Evolutionary conservation across 306 rosid species (phyloP).

Genomic region (Dryas octopetala): DNA sequence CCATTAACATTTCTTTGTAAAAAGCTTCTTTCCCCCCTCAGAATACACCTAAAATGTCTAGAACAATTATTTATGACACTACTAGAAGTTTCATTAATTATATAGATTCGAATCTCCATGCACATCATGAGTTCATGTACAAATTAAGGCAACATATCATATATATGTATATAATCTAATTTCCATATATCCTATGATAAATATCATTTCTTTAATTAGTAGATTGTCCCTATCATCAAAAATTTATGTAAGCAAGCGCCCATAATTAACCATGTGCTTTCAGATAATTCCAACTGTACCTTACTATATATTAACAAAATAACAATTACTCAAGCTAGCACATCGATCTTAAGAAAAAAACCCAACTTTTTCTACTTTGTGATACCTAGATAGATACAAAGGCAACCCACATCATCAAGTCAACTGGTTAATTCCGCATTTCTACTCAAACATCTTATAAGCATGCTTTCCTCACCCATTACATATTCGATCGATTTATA

Average conservation of each 20-base stretch:
- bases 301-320: background rate
- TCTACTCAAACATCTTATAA: background rate
- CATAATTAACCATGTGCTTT: background rate
- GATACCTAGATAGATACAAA: background rate
- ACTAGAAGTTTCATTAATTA: too few species aligned
- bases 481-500: background rate
- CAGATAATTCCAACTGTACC: background rate
- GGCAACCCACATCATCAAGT: background rate
- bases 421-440: background rate
- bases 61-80: too few species aligned
- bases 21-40: too few species aligned
- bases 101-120: too few species aligned
- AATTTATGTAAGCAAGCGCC: background rate
- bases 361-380: background rate
- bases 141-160: too few species aligned
- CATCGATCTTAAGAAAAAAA: background rate
- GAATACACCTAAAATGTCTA: background rate
- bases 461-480: background rate
- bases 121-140: too few species aligned
- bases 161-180: background rate
- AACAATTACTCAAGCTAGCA: background rate
- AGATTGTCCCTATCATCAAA: too few species aligned
- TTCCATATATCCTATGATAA: too few species aligned
- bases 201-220: background rate
- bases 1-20: too few species aligned